A percentile compares a stretch with the other conserved stretches of the same genome.
Evolutionary conservation across 495 filamentous ascomycete genomes (phyloP).

Genomic region (Penicillium subrubescens): DNA sequence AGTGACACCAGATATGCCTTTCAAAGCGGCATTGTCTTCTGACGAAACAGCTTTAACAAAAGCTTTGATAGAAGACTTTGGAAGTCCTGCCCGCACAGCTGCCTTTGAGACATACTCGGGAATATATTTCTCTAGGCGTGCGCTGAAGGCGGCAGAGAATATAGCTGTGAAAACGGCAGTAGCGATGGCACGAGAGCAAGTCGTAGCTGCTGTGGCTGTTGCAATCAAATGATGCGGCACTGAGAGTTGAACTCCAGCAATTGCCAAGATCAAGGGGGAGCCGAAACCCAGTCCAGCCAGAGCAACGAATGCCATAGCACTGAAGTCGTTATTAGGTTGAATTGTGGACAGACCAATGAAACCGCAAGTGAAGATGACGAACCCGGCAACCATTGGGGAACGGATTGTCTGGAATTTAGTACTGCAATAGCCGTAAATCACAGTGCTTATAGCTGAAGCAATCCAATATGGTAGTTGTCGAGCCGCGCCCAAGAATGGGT

Average conservation of each 20-base stretch:
- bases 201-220: slow-evolving; percentile 12
- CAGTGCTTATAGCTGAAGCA: slow-evolving; percentile 7
- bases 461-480: slow-evolving; percentile 14
- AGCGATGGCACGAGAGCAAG: slow-evolving; percentile 13
- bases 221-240: slow-evolving; percentile 11
- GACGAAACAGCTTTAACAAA: slow-evolving; percentile 6
- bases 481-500: slow-evolving; percentile 7
- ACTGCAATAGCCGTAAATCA: slow-evolving; percentile 15
- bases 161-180: slow-evolving; percentile 11
- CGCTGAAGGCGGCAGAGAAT: not conserved
- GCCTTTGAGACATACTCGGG: slow-evolving; percentile 8
- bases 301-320: slow-evolving; percentile 2
- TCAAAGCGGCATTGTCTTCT: not conserved
- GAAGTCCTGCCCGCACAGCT: slow-evolving; percentile 5
- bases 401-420: slow-evolving; percentile 10
- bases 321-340: slow-evolving; percentile 1
- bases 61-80: slow-evolving; percentile 1
- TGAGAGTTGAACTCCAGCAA: slow-evolving; percentile 13
- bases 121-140: slow-evolving; percentile 3
- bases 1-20: not conserved
- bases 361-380: slow-evolving; percentile 10
- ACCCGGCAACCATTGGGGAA: slow-evolving; percentile 5
- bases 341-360: slow-evolving; percentile 10
- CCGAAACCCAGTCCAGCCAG: slow-evolving; percentile 12
- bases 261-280: slow-evolving; percentile 8